These are phyloP conservation scores for Fusarium newnesense DNA, from an alignment of 2,329 filamentous ascomycete species.

Conservation along the genomic window DNA sequence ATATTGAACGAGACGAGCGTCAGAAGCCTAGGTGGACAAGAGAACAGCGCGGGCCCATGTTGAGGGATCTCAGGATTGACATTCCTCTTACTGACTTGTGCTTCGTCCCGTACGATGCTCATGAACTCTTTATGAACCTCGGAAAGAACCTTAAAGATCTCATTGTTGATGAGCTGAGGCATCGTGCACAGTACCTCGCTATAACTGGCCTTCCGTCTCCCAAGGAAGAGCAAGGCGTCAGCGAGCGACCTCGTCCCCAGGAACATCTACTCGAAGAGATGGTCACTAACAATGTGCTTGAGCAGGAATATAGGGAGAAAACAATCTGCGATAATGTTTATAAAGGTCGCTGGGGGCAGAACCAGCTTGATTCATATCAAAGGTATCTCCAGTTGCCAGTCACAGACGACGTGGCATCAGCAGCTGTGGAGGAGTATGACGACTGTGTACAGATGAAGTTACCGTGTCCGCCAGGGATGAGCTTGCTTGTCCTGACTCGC, in stretches of 20 bases:
- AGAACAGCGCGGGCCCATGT: background rate
- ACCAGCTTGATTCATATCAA: background rate
- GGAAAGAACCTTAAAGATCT: background rate
- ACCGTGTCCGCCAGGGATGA: background rate
- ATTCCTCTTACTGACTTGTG: background rate
- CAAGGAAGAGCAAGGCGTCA: background rate
- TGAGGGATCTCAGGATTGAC: background rate
- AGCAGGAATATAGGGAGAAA: background rate
- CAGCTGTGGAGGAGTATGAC: background rate
- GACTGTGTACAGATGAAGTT: background rate
- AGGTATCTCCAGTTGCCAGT: background rate
- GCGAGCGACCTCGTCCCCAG: accelerated
- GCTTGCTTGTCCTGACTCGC: background rate
- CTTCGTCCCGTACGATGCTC: background rate
- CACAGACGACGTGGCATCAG: background rate
- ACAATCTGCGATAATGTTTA: accelerated
- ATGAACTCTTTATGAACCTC: background rate
- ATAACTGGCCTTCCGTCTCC: background rate
- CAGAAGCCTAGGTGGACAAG: too few species aligned
- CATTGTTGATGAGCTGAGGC: background rate
- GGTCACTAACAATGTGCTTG: background rate
- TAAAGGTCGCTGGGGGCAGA: too few species aligned
- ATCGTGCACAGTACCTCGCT: background rate
- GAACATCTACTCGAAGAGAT: accelerated
- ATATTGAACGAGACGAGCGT: too few species aligned